Base-by-base conservation (phyloP, 163 green algal genomes). In the Prototheca wickerhamii region DNA sequence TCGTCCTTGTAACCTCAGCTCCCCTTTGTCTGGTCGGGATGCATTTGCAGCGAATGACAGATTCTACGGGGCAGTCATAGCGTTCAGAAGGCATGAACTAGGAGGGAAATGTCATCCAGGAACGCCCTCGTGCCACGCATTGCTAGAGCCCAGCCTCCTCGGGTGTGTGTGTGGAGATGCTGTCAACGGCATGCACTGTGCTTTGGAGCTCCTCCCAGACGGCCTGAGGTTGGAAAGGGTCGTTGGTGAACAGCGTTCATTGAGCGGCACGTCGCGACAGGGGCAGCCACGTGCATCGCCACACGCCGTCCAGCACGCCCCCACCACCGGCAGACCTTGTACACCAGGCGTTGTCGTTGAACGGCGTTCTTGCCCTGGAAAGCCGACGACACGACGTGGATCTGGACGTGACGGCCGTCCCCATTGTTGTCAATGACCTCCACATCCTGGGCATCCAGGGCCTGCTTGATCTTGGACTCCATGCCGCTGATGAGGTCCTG, bases 161-260 rank as follows among this genome's bases (percentile, higher is more conserved):
- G 30, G 87, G 89, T 0, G 90, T 95, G 44, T 84, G 83, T 30
- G 86, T 95, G 33, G 74, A 87, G 89, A 97, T 97, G 10, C 80
- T 71, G 67, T 97, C 90, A 33, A 97, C 90, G 34, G 90, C 90
- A 72, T 97, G 90, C n/a, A 97, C 90, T 2, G 83, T 81, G 25
- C 91, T 81, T 62, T 96, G 90, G 56, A 98, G 77, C 76, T 98
- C 91, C 65, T 93, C 68, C 92, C 92, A 98, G 58, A 98, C 98
- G 2, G 89, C 87, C 86, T 93, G 83, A 17, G 33, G 28, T 60
- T 52, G 37, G 63, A n/a, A 59, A 43, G 2, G 43, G 43, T 31
- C 26, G 20, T 10, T 21, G 23, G 21, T 35, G 35, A 60, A n/a
- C n/a, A n/a, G n/a, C n/a, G n/a, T n/a, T n/a, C n/a, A n/a, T n/a